These are phyloP conservation scores for Polytrichum formosum DNA, from an alignment of 225 moss, liverwort and hornwort genomes.

Conservation along the genomic window DNA sequence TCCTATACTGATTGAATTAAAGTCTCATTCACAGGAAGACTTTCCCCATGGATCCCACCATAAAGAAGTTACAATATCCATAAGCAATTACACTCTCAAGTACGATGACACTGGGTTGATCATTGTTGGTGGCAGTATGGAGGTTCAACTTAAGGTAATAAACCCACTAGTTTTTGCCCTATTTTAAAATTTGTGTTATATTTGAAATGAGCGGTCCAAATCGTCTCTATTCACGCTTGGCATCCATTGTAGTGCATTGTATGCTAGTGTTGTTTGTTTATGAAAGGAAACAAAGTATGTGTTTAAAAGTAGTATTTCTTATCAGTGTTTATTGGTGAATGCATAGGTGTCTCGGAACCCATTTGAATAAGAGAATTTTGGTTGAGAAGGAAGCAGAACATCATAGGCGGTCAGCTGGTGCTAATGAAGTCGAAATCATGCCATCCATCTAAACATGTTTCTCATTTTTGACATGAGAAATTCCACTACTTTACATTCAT, in stretches of 20 bases:
- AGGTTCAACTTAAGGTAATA: slow-evolving; percentile 55
- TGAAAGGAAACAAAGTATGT: too few species aligned
- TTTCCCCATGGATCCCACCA: slow-evolving; percentile 65
- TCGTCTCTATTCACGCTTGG: too few species aligned
- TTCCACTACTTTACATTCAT: too few species aligned
- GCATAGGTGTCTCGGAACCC: slow-evolving; percentile 50
- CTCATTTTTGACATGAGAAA: too few species aligned
- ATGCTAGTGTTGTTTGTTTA: too few species aligned
- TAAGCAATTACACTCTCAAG: slow-evolving; percentile 54
- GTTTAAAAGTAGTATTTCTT: too few species aligned
- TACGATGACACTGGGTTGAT: slow-evolving; percentile 53
- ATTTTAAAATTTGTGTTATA: too few species aligned
- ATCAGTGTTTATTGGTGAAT: neutral
- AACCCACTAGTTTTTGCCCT: neutral
- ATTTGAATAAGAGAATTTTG: slow-evolving; percentile 47
- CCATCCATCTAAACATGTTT: too few species aligned
- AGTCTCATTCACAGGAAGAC: slow-evolving; percentile 27
- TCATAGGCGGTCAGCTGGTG: slow-evolving; percentile 39
- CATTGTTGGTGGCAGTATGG: slow-evolving; percentile 65
- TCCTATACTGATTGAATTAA: too few species aligned
- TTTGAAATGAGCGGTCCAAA: too few species aligned
- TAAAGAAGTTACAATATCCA: slow-evolving; percentile 53
- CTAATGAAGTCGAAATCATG: slow-evolving; percentile 13
- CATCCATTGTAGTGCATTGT: too few species aligned
- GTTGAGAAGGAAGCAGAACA: slow-evolving; percentile 43